Conservation (phyloP, 2,329 filamentous ascomycete species). For the Coniochaeta sp. region DNA sequence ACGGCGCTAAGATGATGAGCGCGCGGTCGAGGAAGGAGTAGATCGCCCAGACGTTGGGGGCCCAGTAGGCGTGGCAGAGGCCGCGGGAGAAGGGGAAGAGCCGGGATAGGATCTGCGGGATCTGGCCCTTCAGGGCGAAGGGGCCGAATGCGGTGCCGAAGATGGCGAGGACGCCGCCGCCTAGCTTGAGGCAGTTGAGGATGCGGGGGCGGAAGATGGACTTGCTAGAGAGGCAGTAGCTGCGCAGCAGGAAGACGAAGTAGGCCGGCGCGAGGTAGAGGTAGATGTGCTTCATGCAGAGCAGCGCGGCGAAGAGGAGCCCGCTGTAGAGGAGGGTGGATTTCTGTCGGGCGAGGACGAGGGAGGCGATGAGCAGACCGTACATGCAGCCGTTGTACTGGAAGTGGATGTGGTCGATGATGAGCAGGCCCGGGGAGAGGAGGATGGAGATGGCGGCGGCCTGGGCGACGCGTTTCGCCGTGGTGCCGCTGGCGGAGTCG, state of each 20-base stretch:
- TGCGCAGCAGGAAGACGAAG: slow-evolving; percentile 85
- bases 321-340: slow-evolving; percentile 73
- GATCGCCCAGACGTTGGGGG: slow-evolving; percentile 92
- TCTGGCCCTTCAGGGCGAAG: slow-evolving; percentile 73
- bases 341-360: slow-evolving; percentile 72
- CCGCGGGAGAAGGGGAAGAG: slow-evolving; percentile 93
- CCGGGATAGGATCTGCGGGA: slow-evolving; percentile 74
- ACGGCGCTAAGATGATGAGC: slow-evolving; percentile 78
- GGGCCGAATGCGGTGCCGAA: slow-evolving; percentile 83
- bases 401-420: slow-evolving; percentile 98
- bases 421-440: slow-evolving; percentile 84
- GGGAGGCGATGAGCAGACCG: slow-evolving; percentile 77
- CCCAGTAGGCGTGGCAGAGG: slow-evolving; percentile 97
- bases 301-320: slow-evolving; percentile 71
- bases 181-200: slow-evolving; percentile 77
- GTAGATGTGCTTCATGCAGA: slow-evolving; percentile 98
- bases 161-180: slow-evolving; percentile 60
- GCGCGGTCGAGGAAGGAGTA: slow-evolving; percentile 87
- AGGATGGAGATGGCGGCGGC: slow-evolving; percentile 83
- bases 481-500: slow-evolving; percentile 56
- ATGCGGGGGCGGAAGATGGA: slow-evolving; percentile 72
- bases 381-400: slow-evolving; percentile 99
- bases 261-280: slow-evolving; percentile 94
- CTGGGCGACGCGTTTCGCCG: slow-evolving; percentile 69
- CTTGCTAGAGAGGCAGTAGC: slow-evolving; percentile 76